Conservation (phyloP, 2,329 filamentous ascomycete genomes). For the Curvularia eragrostidis region DNA sequence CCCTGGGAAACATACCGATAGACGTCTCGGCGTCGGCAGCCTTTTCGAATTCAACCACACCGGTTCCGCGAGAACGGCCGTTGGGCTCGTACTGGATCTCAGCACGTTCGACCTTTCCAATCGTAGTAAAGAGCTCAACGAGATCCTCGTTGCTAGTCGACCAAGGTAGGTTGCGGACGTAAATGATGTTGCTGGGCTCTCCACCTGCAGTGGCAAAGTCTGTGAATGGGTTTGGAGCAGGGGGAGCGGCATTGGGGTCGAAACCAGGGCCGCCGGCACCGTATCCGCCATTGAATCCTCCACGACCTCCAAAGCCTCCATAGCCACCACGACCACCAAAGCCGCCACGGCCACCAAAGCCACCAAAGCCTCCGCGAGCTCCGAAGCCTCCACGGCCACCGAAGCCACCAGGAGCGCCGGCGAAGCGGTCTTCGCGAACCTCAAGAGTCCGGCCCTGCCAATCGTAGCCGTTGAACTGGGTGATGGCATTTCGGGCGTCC, state of each 20-base stretch:
- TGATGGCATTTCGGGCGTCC: slow-evolving; percentile 93
- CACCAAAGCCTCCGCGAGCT: slow-evolving; percentile 56
- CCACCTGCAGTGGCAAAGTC: slow-evolving; percentile 88
- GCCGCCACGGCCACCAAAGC: slow-evolving; percentile 51
- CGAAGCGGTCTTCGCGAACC: slow-evolving; percentile 95
- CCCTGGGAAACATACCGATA: slow-evolving; percentile 64
- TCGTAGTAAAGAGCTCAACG: slow-evolving; percentile 94
- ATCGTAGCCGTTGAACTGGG: slow-evolving; percentile 98
- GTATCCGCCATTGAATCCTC: slow-evolving; percentile 44
- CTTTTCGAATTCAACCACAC: slow-evolving; percentile 92
- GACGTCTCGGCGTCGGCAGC: slow-evolving; percentile 87
- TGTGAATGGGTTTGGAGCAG: slow-evolving; percentile 87
- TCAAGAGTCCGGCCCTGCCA: slow-evolving; percentile 95
- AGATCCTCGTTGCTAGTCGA: slow-evolving; percentile 98
- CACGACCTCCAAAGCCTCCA: slow-evolving; percentile 51
- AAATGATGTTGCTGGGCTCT: slow-evolving; percentile 84
- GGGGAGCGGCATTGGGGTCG: slow-evolving; percentile 59
- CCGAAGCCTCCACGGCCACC: slow-evolving; percentile 48
- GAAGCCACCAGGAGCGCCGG: slow-evolving; percentile 60
- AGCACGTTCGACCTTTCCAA: slow-evolving; percentile 97
- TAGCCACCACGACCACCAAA: slow-evolving; percentile 44
- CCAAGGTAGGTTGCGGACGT: slow-evolving; percentile 98
- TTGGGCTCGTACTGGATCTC: slow-evolving; percentile 99
- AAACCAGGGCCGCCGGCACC: slow-evolving; percentile 48
- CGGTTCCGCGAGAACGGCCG: slow-evolving; percentile 90